phyloP scores from a whole-genome alignment of 352 stramenopile genomes.

The Globisporangium nodosum region DNA sequence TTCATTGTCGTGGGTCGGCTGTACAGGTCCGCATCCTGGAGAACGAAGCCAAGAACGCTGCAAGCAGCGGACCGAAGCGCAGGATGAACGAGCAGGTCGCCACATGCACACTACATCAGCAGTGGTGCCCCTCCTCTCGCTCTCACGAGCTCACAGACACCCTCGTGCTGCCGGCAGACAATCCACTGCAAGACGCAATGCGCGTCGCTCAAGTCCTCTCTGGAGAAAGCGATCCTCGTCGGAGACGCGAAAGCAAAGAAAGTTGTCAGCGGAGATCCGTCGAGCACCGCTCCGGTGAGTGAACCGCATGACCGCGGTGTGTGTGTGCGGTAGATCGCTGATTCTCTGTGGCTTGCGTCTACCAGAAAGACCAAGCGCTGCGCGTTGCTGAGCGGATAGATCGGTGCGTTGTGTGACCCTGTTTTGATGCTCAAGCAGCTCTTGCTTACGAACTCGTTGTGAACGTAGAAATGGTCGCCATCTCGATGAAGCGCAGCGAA shows the following conservation, averaged over 20 bases:
- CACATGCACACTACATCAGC: background rate
- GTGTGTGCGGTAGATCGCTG: background rate
- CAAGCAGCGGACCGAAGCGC: constrained; percentile 24
- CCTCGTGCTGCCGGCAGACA: constrained; percentile 7
- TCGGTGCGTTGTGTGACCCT: constrained; percentile 17
- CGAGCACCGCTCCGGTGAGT: constrained; percentile 6
- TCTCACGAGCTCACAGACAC: background rate
- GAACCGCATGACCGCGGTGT: background rate
- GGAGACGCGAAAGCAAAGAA: constrained; percentile 28
- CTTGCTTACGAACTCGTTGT: background rate
- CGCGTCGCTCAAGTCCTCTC: constrained; percentile 32
- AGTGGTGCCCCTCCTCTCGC: background rate
- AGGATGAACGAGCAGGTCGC: constrained; percentile 38
- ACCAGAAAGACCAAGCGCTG: constrained; percentile 39
- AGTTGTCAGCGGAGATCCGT: constrained; percentile 15
- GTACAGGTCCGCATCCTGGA: constrained; percentile 55
- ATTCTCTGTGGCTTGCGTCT: no score
- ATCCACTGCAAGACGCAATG: constrained; percentile 46
- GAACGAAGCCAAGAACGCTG: constrained; percentile 40
- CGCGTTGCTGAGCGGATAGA: constrained; percentile 38
- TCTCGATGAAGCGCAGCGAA: constrained; percentile 64
- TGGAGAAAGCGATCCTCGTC: constrained; percentile 58
- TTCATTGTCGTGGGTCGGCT: background rate
- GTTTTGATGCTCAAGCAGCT: no score
- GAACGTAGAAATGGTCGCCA: constrained; percentile 53